phyloP scores from a whole-genome alignment of 2,329 filamentous ascomycete genomes.

The Colletotrichum musicola region DNA sequence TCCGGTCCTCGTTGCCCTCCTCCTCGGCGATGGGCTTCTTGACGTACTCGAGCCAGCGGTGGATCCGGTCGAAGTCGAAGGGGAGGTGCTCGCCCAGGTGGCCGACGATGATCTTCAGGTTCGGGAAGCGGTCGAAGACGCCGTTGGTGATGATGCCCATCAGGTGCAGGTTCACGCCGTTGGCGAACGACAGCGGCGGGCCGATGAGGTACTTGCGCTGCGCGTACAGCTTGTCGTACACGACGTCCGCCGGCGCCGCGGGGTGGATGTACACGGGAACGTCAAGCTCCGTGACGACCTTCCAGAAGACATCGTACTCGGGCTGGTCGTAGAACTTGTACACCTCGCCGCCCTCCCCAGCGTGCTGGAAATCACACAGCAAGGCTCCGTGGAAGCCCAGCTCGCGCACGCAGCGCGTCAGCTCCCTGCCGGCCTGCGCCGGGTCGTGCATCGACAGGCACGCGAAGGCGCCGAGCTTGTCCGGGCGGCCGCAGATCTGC shows the following conservation, averaged over 20 bases:
- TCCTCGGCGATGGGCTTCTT: conserved; percentile 62
- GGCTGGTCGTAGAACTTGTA: conserved; percentile 75
- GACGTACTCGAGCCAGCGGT: conserved; percentile 68
- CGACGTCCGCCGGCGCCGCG: conserved; percentile 66
- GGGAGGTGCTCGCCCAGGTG: conserved; percentile 64
- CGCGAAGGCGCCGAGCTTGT: conserved; percentile 62
- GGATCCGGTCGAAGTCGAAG: conserved; percentile 63
- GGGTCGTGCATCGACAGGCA: conserved; percentile 67
- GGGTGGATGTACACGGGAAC: conserved; percentile 76
- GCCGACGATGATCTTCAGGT: conserved; percentile 60
- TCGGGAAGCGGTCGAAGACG: conserved; percentile 62
- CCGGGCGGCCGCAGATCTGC: conserved; percentile 52
- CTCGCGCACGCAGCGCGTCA: conserved; percentile 65
- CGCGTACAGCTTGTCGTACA: conserved; percentile 70
- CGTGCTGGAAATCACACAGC: conserved; percentile 72
- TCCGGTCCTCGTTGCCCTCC: conserved; percentile 23
- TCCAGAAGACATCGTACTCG: conserved; percentile 74
- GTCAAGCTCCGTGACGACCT: conserved; percentile 67
- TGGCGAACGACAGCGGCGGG: conserved; percentile 69
- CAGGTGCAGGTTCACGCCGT: conserved; percentile 69
- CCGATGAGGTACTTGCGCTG: conserved; percentile 71
- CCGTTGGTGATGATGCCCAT: conserved; percentile 64
- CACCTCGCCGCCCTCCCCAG: conserved; percentile 68
- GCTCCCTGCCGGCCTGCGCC: conserved; percentile 61
- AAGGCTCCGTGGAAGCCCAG: conserved; percentile 73